A percentile compares a stretch with the other conserved stretches of the same genome.
Conservation (phyloP, 805 yeast genomes). For the Debaryomyces prosopidis region DNA sequence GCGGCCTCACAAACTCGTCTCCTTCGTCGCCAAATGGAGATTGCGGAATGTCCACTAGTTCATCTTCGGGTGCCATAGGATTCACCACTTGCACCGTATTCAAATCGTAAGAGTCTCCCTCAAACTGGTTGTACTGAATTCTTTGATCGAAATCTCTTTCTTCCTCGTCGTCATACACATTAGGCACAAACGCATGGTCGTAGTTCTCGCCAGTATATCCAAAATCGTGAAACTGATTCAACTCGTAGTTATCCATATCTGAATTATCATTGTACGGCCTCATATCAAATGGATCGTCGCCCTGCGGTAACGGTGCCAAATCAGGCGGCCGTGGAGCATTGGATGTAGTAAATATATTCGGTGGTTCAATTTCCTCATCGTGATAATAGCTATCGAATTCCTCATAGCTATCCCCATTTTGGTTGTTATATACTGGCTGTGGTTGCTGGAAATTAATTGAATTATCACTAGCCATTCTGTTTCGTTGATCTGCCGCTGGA, state of each 20-base stretch:
- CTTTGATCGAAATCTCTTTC: constrained; percentile 39
- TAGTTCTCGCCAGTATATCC: constrained; percentile 16
- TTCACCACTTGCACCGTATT: constrained; percentile 29
- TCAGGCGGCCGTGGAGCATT: constrained; percentile 10
- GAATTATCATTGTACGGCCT: constrained; percentile 5
- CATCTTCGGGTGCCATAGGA: constrained; percentile 13
- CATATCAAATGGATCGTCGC: constrained; percentile 14
- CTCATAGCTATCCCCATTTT: constrained; percentile 17
- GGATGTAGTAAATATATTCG: constrained; percentile 26
- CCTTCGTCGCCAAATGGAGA: constrained; percentile 32
- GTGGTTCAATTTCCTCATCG: constrained; percentile 20
- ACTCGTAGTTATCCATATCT: constrained; percentile 15
- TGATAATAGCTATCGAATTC: constrained; percentile 22
- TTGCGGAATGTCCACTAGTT: constrained; percentile 12
- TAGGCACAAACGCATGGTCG: constrained; percentile 44
- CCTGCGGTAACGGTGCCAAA: constrained; percentile 14
- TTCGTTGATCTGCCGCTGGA: constrained; percentile 1
- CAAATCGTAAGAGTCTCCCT: constrained; percentile 44
- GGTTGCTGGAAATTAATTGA: constrained; percentile 32
- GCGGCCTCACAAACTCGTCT: constrained; percentile 27
- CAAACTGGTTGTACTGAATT: constrained; percentile 39
- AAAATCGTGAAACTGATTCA: constrained; percentile 23
- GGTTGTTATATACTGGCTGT: constrained; percentile 19
- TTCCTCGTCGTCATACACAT: constrained; percentile 42
- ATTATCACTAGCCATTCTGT: constrained; percentile 12